Evolutionary conservation across 768 basidiomycete genomes (phyloP), one percentile per base, ranked within the genome.

Genomic region (Psilocybe sp.): DNA sequence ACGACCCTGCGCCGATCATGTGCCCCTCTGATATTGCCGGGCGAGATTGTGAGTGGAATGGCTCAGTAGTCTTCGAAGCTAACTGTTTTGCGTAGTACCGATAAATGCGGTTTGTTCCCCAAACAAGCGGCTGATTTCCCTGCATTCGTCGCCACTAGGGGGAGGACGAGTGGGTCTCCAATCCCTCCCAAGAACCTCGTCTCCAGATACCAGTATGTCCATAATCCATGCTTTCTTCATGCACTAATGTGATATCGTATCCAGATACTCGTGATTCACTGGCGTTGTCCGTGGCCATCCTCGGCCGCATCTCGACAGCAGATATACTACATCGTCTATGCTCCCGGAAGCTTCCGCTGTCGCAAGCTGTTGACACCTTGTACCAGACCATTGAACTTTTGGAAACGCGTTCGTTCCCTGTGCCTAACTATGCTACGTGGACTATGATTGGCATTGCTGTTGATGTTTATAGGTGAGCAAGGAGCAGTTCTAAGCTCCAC

Each of bases 241-340:
- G 39, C 10, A 18, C 19, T 50, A 28, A 35, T 41, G 33, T 9
- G 20, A n/a, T 4, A 13, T 8, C 43, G 1, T 32, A 28, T 44
- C 8, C n/a, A 58, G 53, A n/a, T 23, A 15, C 53, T n/a, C 53
- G 47, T 19, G 46, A 65, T 43, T 60, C 67, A 39, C 62, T 69
- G 53, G 52, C 55, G 36, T 54, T 70, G 39, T 64, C 66, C 46
- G 44, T 67, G 43, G 76, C 84, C 11, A 70, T 87, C 40, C 70
- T 78, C 23, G 73, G 78, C 2, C 73, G 77, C 40, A 71, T 65
- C 49, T 75, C 79, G n/a, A 69, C 81, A 28, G 68, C 78, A 9
- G 89, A 91, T 59, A 65, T 89, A 33, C 71, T 76, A 16, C 84
- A 85, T 59, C 55, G 72, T 19, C 69, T 91, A 31, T 70, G 80